A percentile compares a stretch with the other conserved stretches of the same genome.
These are phyloP conservation scores for Hyaloscypha finlandica DNA, from an alignment of 495 filamentous ascomycete species.

Conservation along the genomic window DNA sequence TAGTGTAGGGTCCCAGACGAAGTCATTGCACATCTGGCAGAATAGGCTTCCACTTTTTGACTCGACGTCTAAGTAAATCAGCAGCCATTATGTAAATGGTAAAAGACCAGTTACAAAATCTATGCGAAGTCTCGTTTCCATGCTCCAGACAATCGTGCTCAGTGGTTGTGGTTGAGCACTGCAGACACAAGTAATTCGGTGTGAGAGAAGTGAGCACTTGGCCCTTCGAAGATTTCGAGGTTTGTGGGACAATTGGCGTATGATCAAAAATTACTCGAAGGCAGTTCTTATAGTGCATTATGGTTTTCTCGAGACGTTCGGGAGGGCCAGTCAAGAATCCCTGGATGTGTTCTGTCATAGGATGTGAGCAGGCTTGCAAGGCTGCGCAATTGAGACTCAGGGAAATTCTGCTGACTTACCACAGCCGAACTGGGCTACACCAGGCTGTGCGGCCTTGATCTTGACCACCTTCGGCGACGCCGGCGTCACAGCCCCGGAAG, in stretches of 20 bases:
- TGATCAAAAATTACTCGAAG: conserved; percentile 52
- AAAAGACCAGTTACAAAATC: conserved; percentile 55
- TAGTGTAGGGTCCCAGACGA: conserved; percentile 83
- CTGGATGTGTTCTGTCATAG: conserved; percentile 51
- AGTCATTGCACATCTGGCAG: conserved; percentile 82
- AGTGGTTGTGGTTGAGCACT: conserved; percentile 61
- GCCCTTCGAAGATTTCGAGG: conserved; percentile 47
- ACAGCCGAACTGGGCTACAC: conserved; percentile 55
- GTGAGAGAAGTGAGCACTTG: conserved; percentile 50
- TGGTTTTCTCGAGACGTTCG: conserved; percentile 49
- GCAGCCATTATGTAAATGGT: neutral
- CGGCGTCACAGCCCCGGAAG: conserved; percentile 40
- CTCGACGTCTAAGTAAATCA: conserved; percentile 68
- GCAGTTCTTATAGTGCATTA: conserved; percentile 55
- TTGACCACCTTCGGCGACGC: conserved; percentile 54
- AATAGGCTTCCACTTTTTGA: conserved; percentile 74
- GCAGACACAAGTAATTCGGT: conserved; percentile 69
- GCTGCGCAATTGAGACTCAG: neutral
- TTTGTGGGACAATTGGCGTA: conserved; percentile 50
- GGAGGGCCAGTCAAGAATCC: conserved; percentile 47
- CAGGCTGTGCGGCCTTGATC: conserved; percentile 51
- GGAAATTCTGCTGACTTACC: conserved; percentile 39
- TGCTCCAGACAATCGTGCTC: conserved; percentile 59
- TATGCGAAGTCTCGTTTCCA: conserved; percentile 57
- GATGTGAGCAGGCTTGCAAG: conserved; percentile 6